These are phyloP conservation scores for Penicillium hesseltinei DNA, from an alignment of 2,329 filamentous ascomycete species.

Conservation along the genomic window DNA sequence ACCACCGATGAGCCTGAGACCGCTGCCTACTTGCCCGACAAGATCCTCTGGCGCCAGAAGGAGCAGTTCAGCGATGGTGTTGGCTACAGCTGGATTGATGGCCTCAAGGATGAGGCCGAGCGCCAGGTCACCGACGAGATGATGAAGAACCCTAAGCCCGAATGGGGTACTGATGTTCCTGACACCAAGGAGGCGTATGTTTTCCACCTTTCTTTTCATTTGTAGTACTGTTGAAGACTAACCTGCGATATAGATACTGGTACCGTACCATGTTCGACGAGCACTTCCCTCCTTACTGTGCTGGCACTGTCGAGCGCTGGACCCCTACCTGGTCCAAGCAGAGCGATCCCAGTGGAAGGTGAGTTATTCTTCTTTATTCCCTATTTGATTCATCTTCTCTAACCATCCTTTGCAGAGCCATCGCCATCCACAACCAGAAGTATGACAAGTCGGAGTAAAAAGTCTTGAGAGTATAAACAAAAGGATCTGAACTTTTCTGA, in stretches of 20 bases:
- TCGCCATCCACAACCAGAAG: constrained; percentile 71
- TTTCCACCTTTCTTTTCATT: neutral
- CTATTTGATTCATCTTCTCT: constrained; percentile 1
- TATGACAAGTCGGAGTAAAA: constrained; percentile 55
- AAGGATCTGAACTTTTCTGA: constrained; percentile 17
- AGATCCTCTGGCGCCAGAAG: constrained; percentile 98
- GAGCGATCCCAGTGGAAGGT: constrained; percentile 91
- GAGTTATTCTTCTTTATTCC: constrained; percentile 26
- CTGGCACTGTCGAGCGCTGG: constrained; percentile 93
- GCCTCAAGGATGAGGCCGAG: constrained; percentile 91
- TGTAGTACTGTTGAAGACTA: constrained; percentile 8
- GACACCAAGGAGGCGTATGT: constrained; percentile 93
- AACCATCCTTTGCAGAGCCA: constrained; percentile 57
- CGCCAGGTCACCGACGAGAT: constrained; percentile 89
- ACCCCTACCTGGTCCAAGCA: constrained; percentile 96
- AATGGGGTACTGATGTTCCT: constrained; percentile 90
- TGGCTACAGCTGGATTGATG: constrained; percentile 98
- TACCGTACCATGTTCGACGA: constrained; percentile 98
- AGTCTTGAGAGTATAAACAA: constrained; percentile 15
- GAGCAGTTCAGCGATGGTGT: constrained; percentile 99
- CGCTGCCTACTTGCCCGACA: constrained; percentile 85
- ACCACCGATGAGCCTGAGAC: constrained; percentile 78
- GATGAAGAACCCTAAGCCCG: constrained; percentile 96
- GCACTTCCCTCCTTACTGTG: constrained; percentile 91
- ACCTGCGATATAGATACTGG: constrained; percentile 67